Evolutionary conservation across 139 green algal species (phyloP).

Genomic region (Closterium sp.): DNA sequence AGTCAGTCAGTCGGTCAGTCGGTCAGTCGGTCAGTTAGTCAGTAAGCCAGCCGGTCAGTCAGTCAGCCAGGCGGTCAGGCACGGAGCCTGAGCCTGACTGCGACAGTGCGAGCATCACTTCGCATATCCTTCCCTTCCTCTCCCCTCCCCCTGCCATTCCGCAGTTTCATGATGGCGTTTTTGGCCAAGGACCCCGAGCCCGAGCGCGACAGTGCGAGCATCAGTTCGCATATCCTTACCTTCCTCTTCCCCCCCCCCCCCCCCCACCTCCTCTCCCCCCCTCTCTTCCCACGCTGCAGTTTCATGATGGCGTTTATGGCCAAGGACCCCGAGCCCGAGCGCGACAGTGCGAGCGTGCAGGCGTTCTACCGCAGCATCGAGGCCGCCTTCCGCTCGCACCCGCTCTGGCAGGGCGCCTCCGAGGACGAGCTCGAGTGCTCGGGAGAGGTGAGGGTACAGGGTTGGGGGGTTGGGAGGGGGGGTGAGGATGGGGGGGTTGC

Average conservation of each 20-base stretch:
- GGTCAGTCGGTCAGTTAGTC: neutral
- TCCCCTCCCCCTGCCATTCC: neutral
- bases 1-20: neutral
- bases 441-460: constrained; percentile 61
- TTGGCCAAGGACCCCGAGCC: neutral
- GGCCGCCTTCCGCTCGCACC: constrained; percentile 71
- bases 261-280: neutral
- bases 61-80: neutral
- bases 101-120: neutral
- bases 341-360: constrained; percentile 57
- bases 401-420: constrained; percentile 70
- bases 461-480: too few relatives aligned
- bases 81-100: neutral
- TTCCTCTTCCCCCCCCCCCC: neutral
- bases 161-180: constrained; percentile 49
- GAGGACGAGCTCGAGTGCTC: constrained; percentile 57
- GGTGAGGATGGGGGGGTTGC: too few relatives aligned
- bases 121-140: neutral
- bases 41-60: neutral
- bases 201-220: neutral
- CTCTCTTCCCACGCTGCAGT: neutral
- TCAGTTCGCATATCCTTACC: neutral
- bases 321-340: constrained; percentile 16
- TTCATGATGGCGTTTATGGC: constrained; percentile 46
- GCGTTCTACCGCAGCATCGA: constrained; percentile 80